Base-by-base conservation (phyloP, 768 basidiomycete species). In the Leucocoprinus birnbaumii region DNA sequence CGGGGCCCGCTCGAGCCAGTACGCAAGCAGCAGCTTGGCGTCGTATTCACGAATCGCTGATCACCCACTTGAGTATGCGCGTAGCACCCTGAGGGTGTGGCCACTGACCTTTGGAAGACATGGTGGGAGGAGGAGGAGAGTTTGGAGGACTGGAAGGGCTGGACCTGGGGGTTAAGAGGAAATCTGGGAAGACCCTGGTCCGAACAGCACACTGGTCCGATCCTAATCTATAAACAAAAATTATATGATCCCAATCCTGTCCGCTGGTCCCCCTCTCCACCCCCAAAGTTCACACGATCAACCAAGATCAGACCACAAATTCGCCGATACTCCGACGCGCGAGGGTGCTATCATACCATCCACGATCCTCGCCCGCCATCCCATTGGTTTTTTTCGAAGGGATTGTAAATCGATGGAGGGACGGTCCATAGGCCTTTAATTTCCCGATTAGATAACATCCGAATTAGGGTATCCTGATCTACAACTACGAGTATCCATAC, bases 1-100 rank as follows among this genome's bases (percentile, higher is more conserved):
- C 31, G 38, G 38, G 8, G 38, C 38, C 9, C 38, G 38, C 38
- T 38, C 38, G 16, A 38, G 38, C 38, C 38, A 38, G 16, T 38
- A 38, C 16, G 38, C 38, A 16, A 38, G 38, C 38, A 38, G 16
- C 9, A 98, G 91, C 80, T 98, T 99, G 62, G 96, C 96, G 70
- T 99, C 96, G 80, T 94, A 98, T 80, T 98, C 94, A 68, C 91
- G 89, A 77, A 98, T 96, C 63, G 78, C 78, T 78, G 59, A 24
- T 25, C 11, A 53, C 41, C n/a, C 38, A 38, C 48, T 45, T 53
- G 27, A 44, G 48, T 56, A 54, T 58, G 50, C 52, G 51, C 45
- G 46, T 40, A 26, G 40, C 3, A 44, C 45, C 18, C 44, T 18
- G 47, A 52, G 51, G 31, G 45, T 35, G 27, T 49, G 53, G 24